phyloP scores from a whole-genome alignment of 1,139 yeast species.

The Kluyveromyces sp. region DNA sequence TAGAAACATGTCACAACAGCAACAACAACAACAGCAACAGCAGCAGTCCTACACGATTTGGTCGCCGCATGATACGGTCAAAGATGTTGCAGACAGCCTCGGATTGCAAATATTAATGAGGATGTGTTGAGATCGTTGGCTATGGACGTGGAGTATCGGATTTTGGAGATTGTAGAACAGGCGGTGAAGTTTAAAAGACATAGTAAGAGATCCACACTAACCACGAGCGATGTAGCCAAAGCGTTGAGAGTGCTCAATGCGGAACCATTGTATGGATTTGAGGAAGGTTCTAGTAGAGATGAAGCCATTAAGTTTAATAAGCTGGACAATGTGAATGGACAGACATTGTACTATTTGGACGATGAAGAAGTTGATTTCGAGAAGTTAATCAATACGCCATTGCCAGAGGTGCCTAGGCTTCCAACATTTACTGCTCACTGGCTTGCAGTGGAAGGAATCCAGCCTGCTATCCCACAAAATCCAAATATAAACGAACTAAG shows the following conservation, averaged over 20 bases:
- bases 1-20: constrained; percentile 7
- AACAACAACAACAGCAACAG: constrained; percentile 11
- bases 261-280: constrained; percentile 77
- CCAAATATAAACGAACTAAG: constrained; percentile 76
- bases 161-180: constrained; percentile 90
- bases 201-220: constrained; percentile 72
- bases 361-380: constrained; percentile 91
- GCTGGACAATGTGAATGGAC: constrained; percentile 33
- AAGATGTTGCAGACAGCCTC: constrained; percentile 88
- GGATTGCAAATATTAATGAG: constrained; percentile 69
- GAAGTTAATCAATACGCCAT: constrained; percentile 83
- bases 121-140: constrained; percentile 93
- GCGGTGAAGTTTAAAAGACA: constrained; percentile 96
- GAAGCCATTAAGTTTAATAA: constrained; percentile 35
- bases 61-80: constrained; percentile 97
- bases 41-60: constrained; percentile 75
- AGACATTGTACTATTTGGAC: constrained; percentile 84
- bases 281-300: constrained; percentile 27
- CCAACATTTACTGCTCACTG: constrained; percentile 95
- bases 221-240: constrained; percentile 73
- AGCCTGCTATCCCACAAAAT: constrained; percentile 95
- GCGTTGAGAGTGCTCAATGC: constrained; percentile 82
- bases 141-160: constrained; percentile 97
- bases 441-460: constrained; percentile 98
- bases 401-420: constrained; percentile 91